These are phyloP conservation scores for Phytophthora hibernalis DNA, from an alignment of 352 stramenopile genomes.

Conservation along the genomic window DNA sequence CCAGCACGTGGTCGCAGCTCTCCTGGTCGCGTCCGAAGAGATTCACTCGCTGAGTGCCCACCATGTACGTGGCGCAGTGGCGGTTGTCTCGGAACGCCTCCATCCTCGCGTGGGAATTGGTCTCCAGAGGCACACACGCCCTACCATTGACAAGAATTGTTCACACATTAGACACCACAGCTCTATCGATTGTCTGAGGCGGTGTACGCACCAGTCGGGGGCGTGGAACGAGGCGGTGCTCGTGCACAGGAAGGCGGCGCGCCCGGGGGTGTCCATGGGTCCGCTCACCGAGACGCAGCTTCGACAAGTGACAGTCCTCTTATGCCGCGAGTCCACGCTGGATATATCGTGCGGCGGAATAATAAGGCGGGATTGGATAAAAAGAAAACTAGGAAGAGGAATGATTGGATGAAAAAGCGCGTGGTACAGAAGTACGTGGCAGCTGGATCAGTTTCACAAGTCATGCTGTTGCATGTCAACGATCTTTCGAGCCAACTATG, in stretches of 20 bases:
- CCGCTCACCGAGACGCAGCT: constrained; percentile 21
- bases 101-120: constrained; percentile 72
- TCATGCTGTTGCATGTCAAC: not conserved
- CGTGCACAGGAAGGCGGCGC: constrained; percentile 80
- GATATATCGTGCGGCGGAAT: constrained; percentile 5
- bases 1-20: constrained; percentile 86
- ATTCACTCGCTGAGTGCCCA: constrained; percentile 83
- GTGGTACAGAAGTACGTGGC: constrained; percentile 14
- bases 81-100: constrained; percentile 80
- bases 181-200: not conserved
- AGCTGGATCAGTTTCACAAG: not conserved
- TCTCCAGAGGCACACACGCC: constrained; percentile 69
- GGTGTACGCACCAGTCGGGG: constrained; percentile 63
- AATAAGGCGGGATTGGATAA: not conserved
- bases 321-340: constrained; percentile 26
- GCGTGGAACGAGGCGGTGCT: constrained; percentile 82
- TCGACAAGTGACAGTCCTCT: constrained; percentile 24
- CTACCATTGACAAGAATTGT: constrained; percentile 33
- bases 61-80: constrained; percentile 88
- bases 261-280: constrained; percentile 55
- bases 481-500: not conserved
- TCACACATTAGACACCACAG: not conserved
- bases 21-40: constrained; percentile 88
- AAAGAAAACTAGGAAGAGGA: not conserved
- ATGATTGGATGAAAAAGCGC: constrained; percentile 15